Conservation (phyloP, 352 stramenopile species). For the Pythium sukuiense region DNA sequence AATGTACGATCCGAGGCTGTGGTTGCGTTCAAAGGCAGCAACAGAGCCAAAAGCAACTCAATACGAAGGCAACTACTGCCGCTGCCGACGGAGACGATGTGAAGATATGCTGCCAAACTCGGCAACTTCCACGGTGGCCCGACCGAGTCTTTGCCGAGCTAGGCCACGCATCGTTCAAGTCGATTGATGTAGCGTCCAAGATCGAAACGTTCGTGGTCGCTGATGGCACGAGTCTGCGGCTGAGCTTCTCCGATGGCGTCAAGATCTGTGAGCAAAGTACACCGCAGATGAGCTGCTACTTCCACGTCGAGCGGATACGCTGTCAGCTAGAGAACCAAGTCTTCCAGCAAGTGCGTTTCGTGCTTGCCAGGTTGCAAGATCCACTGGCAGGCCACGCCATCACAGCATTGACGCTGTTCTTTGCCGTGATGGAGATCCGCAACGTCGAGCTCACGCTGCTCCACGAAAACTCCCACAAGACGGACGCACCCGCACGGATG, state of each 20-base stretch:
- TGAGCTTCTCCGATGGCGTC: constrained; percentile 55
- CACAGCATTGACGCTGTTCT: constrained; percentile 37
- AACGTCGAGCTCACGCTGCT: constrained; percentile 58
- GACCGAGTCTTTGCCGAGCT: constrained; percentile 52
- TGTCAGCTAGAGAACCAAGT: constrained; percentile 39
- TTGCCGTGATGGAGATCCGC: constrained; percentile 51
- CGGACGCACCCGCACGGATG: constrained; percentile 13
- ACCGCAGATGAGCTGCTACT: constrained; percentile 47
- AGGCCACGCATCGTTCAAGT: constrained; percentile 27
- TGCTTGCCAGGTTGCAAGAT: background rate
- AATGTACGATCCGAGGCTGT: constrained; percentile 63
- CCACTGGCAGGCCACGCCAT: background rate
- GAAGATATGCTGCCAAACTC: background rate
- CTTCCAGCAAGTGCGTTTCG: constrained; percentile 22
- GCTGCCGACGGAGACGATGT: background rate
- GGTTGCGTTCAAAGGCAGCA: constrained; percentile 35
- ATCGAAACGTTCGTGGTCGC: constrained; percentile 35
- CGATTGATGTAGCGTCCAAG: constrained; percentile 14
- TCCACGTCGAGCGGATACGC: constrained; percentile 42
- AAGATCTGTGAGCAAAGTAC: constrained; percentile 45
- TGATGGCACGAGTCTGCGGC: constrained; percentile 40
- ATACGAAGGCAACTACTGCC: background rate
- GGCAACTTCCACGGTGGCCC: constrained; percentile 30
- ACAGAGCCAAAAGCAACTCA: background rate
- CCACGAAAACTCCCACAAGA: background rate